Base-by-base conservation (phyloP, 305 asterid genomes). In the Fraxinus floribunda region DNA sequence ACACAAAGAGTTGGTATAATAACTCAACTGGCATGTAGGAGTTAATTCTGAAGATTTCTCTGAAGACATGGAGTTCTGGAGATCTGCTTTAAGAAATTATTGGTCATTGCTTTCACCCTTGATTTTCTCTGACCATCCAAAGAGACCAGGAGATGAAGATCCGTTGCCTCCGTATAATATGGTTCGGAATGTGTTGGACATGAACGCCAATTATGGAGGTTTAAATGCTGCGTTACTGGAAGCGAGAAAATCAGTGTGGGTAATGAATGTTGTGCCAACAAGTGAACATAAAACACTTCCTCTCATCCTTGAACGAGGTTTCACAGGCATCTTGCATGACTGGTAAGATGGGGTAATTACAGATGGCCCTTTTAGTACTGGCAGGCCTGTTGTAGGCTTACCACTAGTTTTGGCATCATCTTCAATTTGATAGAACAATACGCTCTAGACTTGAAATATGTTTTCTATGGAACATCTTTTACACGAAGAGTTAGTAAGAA, bases 61-160 rank as follows among this genome's bases (percentile, higher is more conserved):
- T 57, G 94, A 93, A 83, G 97, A 94, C 84, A 78, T 87, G 78
- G 91, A 89, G 80, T 90, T 90, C 82, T 92, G 95, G 97, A 94
- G 88, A 90, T 88, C 94, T 71, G 86, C 97, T 78, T 86, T 94
- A 81, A 90, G 89, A 86, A 91, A 92, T 83, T 94, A 92, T 90
- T 96, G 99, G 99, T 92, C 98, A 32, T 85, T 94, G 39, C 97
- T 96, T 72, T 92, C 98, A 86, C 99, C 99, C 70, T 89, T 96
- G 84, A 93, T 96, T 86, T 96, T 96, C 87, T 96, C 99, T 76
- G 99, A 94, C 89, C 99, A 96, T 91, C 99, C 99, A 13, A 96
- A 96, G 85, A 93, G 99, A 88, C 98, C 98, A 6, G 98, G 98
- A 57, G 98, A 96, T 73, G 99, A 96, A 88, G 99, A 96, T 77